Base-by-base conservation (phyloP, 73 alveolate species). In the Effrenium voratum region DNA sequence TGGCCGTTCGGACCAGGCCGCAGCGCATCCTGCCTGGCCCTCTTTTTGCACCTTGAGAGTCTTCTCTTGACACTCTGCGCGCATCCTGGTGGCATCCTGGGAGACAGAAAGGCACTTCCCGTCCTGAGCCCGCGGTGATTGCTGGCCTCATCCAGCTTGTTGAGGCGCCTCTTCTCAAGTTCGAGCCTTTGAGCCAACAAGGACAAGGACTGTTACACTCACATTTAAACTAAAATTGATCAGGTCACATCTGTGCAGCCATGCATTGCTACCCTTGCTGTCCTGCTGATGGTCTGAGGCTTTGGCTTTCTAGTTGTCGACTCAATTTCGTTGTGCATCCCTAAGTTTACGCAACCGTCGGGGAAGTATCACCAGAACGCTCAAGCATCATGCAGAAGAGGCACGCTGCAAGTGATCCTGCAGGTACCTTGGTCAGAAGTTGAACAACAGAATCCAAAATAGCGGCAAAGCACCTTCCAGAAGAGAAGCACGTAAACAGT, bases 241-340 rank as follows among this genome's bases (percentile, higher is more conserved):
- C 19, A 12, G 43, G 66, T 16, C 92, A 47, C 49, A 43, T 5
- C 92, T 52, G 79, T 16, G 36, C 24, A 50, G n/a, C n/a, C n/a
- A n/a, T n/a, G n/a, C n/a, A n/a, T n/a, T n/a, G n/a, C n/a, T n/a
- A n/a, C n/a, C n/a, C n/a, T n/a, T n/a, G n/a, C n/a, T n/a, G n/a
- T n/a, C n/a, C n/a, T n/a, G n/a, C n/a, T n/a, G n/a, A n/a, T n/a
- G 43, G 13, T 41, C 81, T 84, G 80, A 57, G 94, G n/a, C 1
- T 45, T n/a, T 2, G 60, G 45, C 90, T 92, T 92, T 28, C 98
- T 77, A 47, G 98, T 92, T 6, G 98, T 92, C 38, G 91, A 75
- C 98, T 92, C 98, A 45, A 92, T 92, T 91, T 92, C 98, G 32
- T 92, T 92, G 81, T 92, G 98, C 98, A 92, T 92, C 15, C 94